These are phyloP conservation scores for Zizania latifolia DNA, from an alignment of 176 grass and related monocot species.

Conservation along the genomic window DNA sequence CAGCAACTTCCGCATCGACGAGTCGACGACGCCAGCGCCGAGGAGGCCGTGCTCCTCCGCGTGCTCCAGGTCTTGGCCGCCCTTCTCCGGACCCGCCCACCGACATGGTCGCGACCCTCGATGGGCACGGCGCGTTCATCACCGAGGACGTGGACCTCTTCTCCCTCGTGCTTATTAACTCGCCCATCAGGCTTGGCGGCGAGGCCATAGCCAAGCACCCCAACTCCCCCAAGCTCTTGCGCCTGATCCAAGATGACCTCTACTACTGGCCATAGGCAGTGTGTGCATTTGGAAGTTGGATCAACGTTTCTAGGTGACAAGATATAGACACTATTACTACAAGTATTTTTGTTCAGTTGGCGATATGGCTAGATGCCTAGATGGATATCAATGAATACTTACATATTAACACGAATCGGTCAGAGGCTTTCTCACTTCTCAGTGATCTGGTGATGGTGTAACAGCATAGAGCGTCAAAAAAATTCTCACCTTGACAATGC, in stretches of 20 bases:
- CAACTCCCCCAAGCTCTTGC: constrained; percentile 62
- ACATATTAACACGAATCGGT: no score
- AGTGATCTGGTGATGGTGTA: not conserved
- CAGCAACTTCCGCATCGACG: constrained; percentile 62
- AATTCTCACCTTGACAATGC: not conserved
- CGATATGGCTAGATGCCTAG: no score
- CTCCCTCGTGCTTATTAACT: constrained; percentile 85
- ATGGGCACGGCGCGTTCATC: constrained; percentile 51
- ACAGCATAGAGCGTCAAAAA: not conserved
- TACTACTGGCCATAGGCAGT: no score
- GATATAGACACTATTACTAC: no score
- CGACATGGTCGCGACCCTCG: constrained; percentile 42
- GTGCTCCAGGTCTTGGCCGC: constrained; percentile 72
- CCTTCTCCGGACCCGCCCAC: constrained; percentile 42
- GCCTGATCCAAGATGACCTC: constrained; percentile 78
- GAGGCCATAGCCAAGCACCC: constrained; percentile 72
- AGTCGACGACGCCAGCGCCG: constrained; percentile 49
- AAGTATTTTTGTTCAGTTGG: no score
- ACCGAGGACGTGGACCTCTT: constrained; percentile 83
- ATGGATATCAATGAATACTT: no score
- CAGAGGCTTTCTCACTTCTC: no score
- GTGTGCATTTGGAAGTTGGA: no score
- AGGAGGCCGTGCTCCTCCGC: constrained; percentile 83
- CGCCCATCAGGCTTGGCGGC: constrained; percentile 68
- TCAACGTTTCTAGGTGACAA: no score